Conservation (phyloP, 2,329 filamentous ascomycete genomes). For the Talaromyces islandicus region DNA sequence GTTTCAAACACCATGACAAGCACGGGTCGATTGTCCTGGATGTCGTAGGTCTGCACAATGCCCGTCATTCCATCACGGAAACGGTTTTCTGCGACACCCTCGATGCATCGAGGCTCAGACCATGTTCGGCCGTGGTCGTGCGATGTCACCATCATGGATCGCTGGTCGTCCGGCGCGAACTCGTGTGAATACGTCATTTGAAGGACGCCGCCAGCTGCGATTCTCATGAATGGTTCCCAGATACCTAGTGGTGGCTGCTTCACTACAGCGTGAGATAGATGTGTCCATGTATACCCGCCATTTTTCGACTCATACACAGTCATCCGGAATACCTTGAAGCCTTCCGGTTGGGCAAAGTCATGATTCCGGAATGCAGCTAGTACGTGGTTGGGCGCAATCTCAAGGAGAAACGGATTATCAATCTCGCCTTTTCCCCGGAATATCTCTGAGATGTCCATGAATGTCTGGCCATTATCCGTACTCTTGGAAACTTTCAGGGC, state of each 20-base stretch:
- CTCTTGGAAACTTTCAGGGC: slow-evolving; percentile 41
- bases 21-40: slow-evolving; percentile 23
- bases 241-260: slow-evolving; percentile 34
- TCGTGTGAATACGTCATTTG: slow-evolving; percentile 45
- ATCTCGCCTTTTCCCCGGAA: slow-evolving; percentile 39
- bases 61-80: slow-evolving; percentile 44
- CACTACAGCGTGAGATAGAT: slow-evolving; percentile 40
- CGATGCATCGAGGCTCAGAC: slow-evolving; percentile 37
- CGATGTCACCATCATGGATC: slow-evolving; percentile 45
- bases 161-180: slow-evolving; percentile 42
- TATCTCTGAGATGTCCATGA: slow-evolving; percentile 39
- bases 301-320: slow-evolving; percentile 45
- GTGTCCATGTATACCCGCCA: slow-evolving; percentile 39
- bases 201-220: slow-evolving; percentile 32
- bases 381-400: slow-evolving; percentile 30
- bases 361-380: slow-evolving; percentile 48
- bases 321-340: slow-evolving; percentile 42
- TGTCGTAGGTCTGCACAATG: slow-evolving; percentile 29
- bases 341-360: slow-evolving; percentile 26
- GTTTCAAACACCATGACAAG: slow-evolving; percentile 45
- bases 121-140: slow-evolving; percentile 39
- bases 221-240: slow-evolving; percentile 48
- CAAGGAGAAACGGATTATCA: slow-evolving; percentile 44
- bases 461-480: slow-evolving; percentile 38
- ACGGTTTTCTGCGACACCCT: slow-evolving; percentile 31